phyloP scores from a whole-genome alignment of 1,284 basidiomycete genomes.

The Moesziomyces parantarcticus region DNA sequence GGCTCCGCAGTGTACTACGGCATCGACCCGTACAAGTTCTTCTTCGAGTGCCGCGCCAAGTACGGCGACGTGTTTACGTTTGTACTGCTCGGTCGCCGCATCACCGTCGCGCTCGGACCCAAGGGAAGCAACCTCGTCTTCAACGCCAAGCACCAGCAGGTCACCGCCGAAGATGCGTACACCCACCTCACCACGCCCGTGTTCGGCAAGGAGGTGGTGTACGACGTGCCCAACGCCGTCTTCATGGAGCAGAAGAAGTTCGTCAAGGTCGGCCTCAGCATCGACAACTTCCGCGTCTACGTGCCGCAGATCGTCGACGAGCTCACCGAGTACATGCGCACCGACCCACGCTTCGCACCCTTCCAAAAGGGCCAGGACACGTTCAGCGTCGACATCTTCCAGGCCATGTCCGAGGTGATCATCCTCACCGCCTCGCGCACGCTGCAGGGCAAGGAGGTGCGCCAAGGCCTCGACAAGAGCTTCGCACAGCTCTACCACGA shows the following conservation, averaged over 20 bases:
- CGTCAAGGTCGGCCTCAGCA: constrained; percentile 82
- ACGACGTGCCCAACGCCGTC: constrained; percentile 93
- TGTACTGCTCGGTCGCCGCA: constrained; percentile 81
- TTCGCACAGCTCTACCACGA: constrained; percentile 90
- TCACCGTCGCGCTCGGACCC: constrained; percentile 90
- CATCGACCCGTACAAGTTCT: constrained; percentile 81
- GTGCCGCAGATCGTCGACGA: constrained; percentile 85
- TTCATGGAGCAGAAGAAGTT: constrained; percentile 99
- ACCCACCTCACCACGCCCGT: constrained; percentile 71
- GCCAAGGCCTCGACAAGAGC: constrained; percentile 80
- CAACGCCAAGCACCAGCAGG: constrained; percentile 89
- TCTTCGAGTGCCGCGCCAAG: constrained; percentile 82
- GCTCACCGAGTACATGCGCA: constrained; percentile 47
- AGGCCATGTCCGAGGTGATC: constrained; percentile 87
- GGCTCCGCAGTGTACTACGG: constrained; percentile 80
- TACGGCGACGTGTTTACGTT: constrained; percentile 83
- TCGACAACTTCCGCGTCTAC: constrained; percentile 90
- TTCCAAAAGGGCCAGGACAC: constrained; percentile 59
- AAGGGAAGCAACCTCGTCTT: constrained; percentile 95
- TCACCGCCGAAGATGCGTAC: constrained; percentile 97
- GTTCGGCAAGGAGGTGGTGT: constrained; percentile 97
- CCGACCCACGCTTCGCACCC: constrained; percentile 74
- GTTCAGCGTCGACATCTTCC: constrained; percentile 70
- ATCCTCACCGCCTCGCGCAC: constrained; percentile 94
- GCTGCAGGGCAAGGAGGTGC: constrained; percentile 90